Percentiles rank a stretch among this genome's conserved stretches.
Evolutionary conservation across 495 filamentous ascomycete species (phyloP).

Genomic region (Cryomyces minteri): DNA sequence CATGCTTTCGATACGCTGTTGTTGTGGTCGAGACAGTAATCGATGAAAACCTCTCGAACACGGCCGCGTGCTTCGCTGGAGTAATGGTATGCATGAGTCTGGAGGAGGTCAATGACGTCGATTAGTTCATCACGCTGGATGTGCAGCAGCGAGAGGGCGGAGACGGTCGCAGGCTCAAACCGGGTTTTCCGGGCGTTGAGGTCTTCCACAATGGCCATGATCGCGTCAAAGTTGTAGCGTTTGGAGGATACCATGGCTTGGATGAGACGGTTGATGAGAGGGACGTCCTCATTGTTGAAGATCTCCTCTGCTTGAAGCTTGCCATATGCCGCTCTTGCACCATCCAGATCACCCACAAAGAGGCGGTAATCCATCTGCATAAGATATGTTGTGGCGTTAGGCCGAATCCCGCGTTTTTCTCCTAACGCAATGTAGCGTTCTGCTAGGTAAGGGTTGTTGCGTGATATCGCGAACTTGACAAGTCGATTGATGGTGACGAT

Average conservation of each 20-base stretch:
- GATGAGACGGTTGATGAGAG: slow-evolving; percentile 57
- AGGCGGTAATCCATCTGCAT: slow-evolving; percentile 61
- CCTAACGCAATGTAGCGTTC: slow-evolving; percentile 51
- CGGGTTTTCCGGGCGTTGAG: slow-evolving; percentile 49
- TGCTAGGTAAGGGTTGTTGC: slow-evolving; percentile 48
- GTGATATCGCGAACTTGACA: slow-evolving; percentile 52
- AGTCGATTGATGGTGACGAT: slow-evolving; percentile 58
- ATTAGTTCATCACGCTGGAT: slow-evolving; percentile 52
- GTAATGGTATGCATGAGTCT: slow-evolving; percentile 43
- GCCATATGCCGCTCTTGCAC: slow-evolving; percentile 43
- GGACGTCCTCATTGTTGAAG: slow-evolving; percentile 34
- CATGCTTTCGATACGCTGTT: slow-evolving; percentile 47
- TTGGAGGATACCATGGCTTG: slow-evolving; percentile 44
- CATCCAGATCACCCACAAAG: slow-evolving; percentile 45
- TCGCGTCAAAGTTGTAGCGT: slow-evolving; percentile 38
- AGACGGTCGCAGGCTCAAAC: slow-evolving; percentile 53
- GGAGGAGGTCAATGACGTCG: slow-evolving; percentile 61
- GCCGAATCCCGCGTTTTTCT: slow-evolving; percentile 38
- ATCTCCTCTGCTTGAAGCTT: slow-evolving; percentile 35
- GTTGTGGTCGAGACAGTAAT: slow-evolving; percentile 41
- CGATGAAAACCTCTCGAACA: slow-evolving; percentile 43
- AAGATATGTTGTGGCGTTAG: slow-evolving; percentile 46
- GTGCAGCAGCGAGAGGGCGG: slow-evolving; percentile 48
- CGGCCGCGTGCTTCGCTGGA: slow-evolving; percentile 40
- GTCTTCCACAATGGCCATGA: slow-evolving; percentile 56